A percentile compares a stretch with the other conserved stretches of the same genome.
phyloP scores from a whole-genome alignment of 805 yeast genomes.

The Nakazawaea pomicola region DNA sequence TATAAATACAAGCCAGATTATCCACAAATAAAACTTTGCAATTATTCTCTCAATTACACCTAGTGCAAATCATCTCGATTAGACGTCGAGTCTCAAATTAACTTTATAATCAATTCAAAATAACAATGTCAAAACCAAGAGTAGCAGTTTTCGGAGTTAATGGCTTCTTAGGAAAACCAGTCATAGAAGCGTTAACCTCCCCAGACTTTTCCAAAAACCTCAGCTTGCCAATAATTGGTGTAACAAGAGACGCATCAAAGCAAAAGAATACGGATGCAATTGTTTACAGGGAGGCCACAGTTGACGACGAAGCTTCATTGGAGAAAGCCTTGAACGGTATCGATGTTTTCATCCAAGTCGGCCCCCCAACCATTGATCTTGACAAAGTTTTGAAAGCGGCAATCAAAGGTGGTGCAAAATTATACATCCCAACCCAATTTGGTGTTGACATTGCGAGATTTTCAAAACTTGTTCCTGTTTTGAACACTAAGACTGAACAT shows the following conservation, averaged over 20 bases:
- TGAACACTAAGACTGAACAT: conserved; percentile 30
- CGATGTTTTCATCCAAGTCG: conserved; percentile 47
- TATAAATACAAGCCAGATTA: no score
- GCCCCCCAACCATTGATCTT: conserved; percentile 26
- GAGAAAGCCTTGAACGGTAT: conserved; percentile 37
- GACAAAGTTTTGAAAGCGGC: conserved; percentile 36
- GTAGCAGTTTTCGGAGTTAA: conserved; percentile 50
- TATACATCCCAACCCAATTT: conserved; percentile 58
- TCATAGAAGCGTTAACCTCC: conserved; percentile 38
- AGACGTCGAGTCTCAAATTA: no score
- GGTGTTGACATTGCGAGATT: conserved; percentile 40
- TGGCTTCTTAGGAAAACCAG: conserved; percentile 48
- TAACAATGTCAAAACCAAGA: conserved; percentile 22
- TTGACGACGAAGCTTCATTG: conserved; percentile 29
- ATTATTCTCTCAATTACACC: no score
- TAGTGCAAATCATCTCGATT: no score
- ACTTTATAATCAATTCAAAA: no score
- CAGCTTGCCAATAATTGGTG: conserved; percentile 43
- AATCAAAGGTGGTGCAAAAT: conserved; percentile 36
- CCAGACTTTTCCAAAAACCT: conserved; percentile 36
- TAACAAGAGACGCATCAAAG: conserved; percentile 40
- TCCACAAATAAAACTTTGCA: no score
- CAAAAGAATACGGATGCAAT: conserved; percentile 27
- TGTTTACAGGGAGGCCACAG: no score
- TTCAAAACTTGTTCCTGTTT: conserved; percentile 28